phyloP scores from a whole-genome alignment of 2,329 filamentous ascomycete species.

The Rhynchosporium agropyri region DNA sequence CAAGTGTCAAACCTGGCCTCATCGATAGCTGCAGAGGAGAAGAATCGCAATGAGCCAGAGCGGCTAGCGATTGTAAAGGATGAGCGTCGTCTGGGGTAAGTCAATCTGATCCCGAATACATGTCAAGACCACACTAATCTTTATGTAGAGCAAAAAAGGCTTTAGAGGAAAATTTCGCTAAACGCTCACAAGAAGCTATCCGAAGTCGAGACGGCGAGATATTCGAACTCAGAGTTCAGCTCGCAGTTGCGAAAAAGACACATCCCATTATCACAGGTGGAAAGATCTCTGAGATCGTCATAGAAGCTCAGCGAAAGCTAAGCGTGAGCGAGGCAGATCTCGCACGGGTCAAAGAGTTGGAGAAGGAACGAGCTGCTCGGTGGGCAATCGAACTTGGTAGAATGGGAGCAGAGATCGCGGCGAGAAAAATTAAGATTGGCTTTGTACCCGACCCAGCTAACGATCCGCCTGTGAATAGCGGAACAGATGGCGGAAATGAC shows the following conservation, averaged over 20 bases:
- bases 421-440: neutral
- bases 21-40: neutral
- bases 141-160: neutral
- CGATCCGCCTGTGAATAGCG: neutral
- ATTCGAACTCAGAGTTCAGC: neutral
- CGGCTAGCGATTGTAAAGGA: neutral
- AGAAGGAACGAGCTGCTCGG: neutral
- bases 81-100: neutral
- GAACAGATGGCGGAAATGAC: neutral
- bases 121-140: neutral
- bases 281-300: neutral
- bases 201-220: neutral
- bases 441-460: neutral
- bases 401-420: neutral
- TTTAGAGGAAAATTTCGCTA: neutral
- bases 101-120: neutral
- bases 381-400: neutral
- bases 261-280: neutral
- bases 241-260: neutral
- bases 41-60: neutral
- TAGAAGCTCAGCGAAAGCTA: neutral
- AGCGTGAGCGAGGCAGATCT: neutral
- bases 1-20: neutral
- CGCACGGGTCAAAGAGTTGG: neutral
- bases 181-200: neutral